phyloP scores from a whole-genome alignment of 345 rosid species.

The Bretschneidera sinensis region DNA sequence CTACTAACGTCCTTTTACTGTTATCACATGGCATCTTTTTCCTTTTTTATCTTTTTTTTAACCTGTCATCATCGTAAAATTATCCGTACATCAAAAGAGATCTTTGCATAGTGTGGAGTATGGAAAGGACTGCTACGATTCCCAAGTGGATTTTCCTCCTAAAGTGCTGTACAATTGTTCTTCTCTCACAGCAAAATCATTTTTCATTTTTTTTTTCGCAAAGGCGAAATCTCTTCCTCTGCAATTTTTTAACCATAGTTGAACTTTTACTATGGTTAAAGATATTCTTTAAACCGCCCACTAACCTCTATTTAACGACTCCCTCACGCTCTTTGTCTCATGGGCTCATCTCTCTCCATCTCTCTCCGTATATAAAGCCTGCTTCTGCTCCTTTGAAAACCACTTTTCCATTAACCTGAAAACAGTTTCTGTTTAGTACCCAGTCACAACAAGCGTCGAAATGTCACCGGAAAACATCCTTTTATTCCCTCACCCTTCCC shows the following conservation, averaged over 20 bases:
- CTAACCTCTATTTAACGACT: slow-evolving; percentile 27
- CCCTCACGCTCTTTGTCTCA: slow-evolving; percentile 20
- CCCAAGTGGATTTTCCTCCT: slow-evolving; percentile 18
- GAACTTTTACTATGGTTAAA: slow-evolving; percentile 3
- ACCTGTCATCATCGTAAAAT: slow-evolving; percentile 2
- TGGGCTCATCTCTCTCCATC: slow-evolving; percentile 1
- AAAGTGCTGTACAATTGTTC: no score
- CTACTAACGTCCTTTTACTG: background rate
- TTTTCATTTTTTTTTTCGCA: no score
- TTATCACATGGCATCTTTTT: no score
- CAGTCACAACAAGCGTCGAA: background rate
- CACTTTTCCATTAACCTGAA: background rate
- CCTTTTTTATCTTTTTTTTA: background rate
- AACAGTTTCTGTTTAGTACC: background rate
- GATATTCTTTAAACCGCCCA: slow-evolving; percentile 5
- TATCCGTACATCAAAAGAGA: slow-evolving; percentile 18
- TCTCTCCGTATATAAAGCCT: background rate
- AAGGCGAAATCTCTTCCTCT: no score
- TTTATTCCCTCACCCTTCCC: slow-evolving; percentile 16
- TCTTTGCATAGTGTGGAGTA: no score
- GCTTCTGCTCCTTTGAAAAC: background rate
- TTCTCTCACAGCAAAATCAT: no score
- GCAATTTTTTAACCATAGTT: slow-evolving; percentile 12
- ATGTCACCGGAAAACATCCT: slow-evolving; percentile 34
- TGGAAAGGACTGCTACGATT: slow-evolving; percentile 29